Evolutionary conservation across 1,284 basidiomycete genomes (phyloP), one percentile per base, ranked within the genome.

Genomic region (Ganoderma multipileum): DNA sequence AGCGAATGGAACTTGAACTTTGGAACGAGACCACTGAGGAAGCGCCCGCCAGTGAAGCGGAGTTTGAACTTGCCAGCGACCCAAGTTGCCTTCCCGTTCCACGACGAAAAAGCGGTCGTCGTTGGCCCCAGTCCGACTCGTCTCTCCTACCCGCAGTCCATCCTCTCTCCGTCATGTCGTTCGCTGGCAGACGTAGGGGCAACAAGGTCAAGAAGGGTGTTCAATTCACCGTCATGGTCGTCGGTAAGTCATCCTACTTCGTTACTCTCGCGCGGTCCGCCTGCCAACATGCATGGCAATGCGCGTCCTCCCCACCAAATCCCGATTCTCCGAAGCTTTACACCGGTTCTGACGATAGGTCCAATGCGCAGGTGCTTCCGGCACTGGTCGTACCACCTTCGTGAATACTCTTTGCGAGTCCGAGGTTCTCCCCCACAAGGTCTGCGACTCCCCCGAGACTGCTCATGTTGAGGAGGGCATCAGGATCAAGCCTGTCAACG

Each of bases 151-250:
- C 4, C 58, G 41, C 60, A 52, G 39, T 64, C 66, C 64, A 65
- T 64, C 63, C 61, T 72, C 61, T 69, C 66, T 74, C 76, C 80
- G 86, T 77, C 82, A 94, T 93, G 91, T 93, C 92, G 77, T 92
- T 92, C 79, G 91, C 94, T 76, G 91, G 92, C 79, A 90, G 92
- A 84, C 92, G 94, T 79, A 89, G 93, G 81, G 93, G 92, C 83
- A 97, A 96, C 86, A 96, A 96, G 83, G 95, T 94, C 82, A 98
- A 97, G 86, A 97, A 97, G 89, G 95, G 95, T 82, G 94, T 97
- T 66, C 96, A 97, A 85, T 95, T 97, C 85, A 80, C 79, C 70
- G 76, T 79, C 69, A 78, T 78, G 78, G 79, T 97, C 65, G 95
- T 97, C 77, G 95, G 95, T 96, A 69, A 73, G 90, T 85, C 23